Evolutionary conservation across 805 yeast genomes (phyloP).

Genomic region (Nakazawaea ernobii): DNA sequence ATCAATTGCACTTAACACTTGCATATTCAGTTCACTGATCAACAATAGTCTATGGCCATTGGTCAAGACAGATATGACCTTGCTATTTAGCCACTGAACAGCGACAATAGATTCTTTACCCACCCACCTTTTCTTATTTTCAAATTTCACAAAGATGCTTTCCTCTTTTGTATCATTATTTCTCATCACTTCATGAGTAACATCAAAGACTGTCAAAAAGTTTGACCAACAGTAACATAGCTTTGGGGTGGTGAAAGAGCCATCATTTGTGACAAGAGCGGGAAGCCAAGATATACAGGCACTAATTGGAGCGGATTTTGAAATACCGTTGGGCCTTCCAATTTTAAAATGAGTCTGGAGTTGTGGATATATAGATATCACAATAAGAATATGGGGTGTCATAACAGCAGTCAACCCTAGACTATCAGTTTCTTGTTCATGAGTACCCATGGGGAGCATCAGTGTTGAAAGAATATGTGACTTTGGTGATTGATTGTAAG

Average conservation of each 20-base stretch:
- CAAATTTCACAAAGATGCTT: conserved; percentile 25
- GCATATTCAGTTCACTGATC: conserved; percentile 34
- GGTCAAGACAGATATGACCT: conserved; percentile 36
- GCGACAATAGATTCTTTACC: conserved; percentile 46
- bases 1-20: conserved; percentile 29
- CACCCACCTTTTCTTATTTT: conserved; percentile 34
- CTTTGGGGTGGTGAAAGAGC: conserved; percentile 31
- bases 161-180: conserved; percentile 19
- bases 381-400: conserved; percentile 41
- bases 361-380: conserved; percentile 50
- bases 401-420: conserved; percentile 58
- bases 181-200: conserved; percentile 28
- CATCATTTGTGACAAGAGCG: conserved; percentile 24
- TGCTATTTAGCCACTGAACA: conserved; percentile 50
- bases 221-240: conserved; percentile 71
- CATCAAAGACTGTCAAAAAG: conserved; percentile 48
- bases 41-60: conserved; percentile 39
- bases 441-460: conserved; percentile 57
- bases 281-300: conserved; percentile 68
- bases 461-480: conserved; percentile 33
- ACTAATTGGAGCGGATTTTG: conserved; percentile 24
- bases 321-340: conserved; percentile 37
- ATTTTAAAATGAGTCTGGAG: conserved; percentile 48
- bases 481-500: conserved; percentile 7
- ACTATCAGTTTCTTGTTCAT: conserved; percentile 46